A percentile compares a stretch with the other conserved stretches of the same genome.
These are phyloP conservation scores for Sutorius australiensis DNA, from an alignment of 768 basidiomycete genomes.

Conservation along the genomic window DNA sequence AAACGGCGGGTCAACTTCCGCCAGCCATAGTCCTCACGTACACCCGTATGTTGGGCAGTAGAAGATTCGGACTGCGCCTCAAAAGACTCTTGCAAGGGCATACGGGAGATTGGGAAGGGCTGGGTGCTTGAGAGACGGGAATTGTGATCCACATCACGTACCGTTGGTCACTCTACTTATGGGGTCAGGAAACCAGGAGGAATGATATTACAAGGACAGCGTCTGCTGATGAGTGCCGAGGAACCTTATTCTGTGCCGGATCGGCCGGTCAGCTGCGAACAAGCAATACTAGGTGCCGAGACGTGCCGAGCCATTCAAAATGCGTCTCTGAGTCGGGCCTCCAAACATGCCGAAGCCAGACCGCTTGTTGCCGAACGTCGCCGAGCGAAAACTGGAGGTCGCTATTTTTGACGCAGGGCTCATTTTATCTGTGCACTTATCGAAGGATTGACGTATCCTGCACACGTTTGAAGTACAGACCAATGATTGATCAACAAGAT, in stretches of 20 bases:
- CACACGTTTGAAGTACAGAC: not conserved
- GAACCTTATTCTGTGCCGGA: slow-evolving; percentile 12
- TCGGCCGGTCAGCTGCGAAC: not conserved
- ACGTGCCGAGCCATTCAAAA: not conserved
- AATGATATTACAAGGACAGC: slow-evolving; percentile 3
- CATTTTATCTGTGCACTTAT: not conserved
- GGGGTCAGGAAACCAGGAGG: slow-evolving; percentile 3
- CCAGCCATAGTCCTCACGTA: not conserved
- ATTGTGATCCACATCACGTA: not conserved
- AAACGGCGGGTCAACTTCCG: not conserved
- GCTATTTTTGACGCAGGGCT: not conserved
- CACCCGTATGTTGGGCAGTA: not conserved
- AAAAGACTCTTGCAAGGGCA: slow-evolving; percentile 3
- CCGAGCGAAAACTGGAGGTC: not conserved
- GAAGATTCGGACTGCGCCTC: not conserved
- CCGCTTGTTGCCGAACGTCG: not conserved
- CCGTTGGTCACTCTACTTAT: slow-evolving; percentile 16
- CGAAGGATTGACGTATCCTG: not conserved
- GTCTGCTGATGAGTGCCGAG: slow-evolving; percentile 12
- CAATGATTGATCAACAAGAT: not conserved
- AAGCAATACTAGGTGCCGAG: slow-evolving; percentile 2
- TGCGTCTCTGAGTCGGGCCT: not conserved
- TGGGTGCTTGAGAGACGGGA: not conserved
- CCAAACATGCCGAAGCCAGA: not conserved
- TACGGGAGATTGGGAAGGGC: not conserved